Evolutionary conservation across 1,284 basidiomycete genomes (phyloP).

Genomic region (Pseudozyma thailandica): DNA sequence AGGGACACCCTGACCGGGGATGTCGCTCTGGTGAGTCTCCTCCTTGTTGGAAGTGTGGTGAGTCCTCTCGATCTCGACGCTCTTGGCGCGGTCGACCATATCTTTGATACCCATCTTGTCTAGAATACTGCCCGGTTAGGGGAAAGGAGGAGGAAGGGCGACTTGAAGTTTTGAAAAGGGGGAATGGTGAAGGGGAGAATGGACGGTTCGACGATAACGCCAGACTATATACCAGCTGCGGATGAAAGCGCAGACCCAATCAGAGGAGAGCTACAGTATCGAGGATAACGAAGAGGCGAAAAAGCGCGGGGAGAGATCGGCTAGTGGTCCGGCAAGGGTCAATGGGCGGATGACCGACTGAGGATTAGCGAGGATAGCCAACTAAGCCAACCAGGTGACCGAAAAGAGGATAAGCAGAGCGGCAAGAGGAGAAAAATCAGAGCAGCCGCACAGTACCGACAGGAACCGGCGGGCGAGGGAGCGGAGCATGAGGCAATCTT

Average conservation of each 20-base stretch:
- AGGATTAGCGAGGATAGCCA: background rate
- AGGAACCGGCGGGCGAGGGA: too few relatives aligned
- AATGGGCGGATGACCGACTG: too few relatives aligned
- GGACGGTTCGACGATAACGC: background rate
- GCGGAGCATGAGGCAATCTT: too few relatives aligned
- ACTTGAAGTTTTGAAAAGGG: background rate
- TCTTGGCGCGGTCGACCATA: slow-evolving; percentile 19
- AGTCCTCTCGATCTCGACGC: slow-evolving; percentile 32
- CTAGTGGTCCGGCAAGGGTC: background rate
- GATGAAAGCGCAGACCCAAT: background rate
- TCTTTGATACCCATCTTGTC: slow-evolving; percentile 36
- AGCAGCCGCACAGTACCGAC: too few relatives aligned
- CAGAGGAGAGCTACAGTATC: background rate
- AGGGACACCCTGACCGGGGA: slow-evolving; percentile 39
- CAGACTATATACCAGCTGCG: background rate
- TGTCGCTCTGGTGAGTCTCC: slow-evolving; percentile 39
- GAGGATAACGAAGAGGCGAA: too few relatives aligned
- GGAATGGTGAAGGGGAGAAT: background rate
- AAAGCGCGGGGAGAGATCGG: too few relatives aligned
- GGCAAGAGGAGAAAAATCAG: too few relatives aligned
- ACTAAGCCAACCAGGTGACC: too few relatives aligned
- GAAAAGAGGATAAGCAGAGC: too few relatives aligned
- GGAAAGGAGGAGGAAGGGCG: background rate
- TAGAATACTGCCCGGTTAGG: background rate
- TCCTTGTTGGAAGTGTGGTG: slow-evolving; percentile 40